These are phyloP conservation scores for Daphne laureola DNA, from an alignment of 441 rosid species.

Conservation along the genomic window DNA sequence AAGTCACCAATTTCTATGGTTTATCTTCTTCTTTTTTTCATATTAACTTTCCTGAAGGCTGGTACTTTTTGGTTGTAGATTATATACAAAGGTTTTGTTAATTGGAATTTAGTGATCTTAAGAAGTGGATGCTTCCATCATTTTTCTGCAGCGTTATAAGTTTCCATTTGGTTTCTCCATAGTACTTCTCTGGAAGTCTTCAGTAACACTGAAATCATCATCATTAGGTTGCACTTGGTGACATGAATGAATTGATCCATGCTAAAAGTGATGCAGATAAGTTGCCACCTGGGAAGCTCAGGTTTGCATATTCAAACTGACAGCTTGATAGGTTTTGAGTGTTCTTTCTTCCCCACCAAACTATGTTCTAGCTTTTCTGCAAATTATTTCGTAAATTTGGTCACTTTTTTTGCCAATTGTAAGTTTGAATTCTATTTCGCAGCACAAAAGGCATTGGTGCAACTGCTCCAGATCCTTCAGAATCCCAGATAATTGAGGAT, in stretches of 20 bases:
- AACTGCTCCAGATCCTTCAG: conserved; percentile 61
- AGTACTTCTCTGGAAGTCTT: too few species aligned
- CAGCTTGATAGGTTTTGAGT: background rate
- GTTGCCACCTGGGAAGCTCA: conserved; percentile 68
- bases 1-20: too few species aligned
- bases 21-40: too few species aligned
- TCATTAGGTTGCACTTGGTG: conserved; percentile 81
- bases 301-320: conserved; percentile 29
- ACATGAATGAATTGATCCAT: conserved; percentile 62
- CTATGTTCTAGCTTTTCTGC: background rate
- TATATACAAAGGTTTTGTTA: too few species aligned
- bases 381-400: background rate
- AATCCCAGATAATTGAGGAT: conserved; percentile 50
- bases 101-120: too few species aligned
- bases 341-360: background rate
- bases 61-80: too few species aligned
- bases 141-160: too few species aligned
- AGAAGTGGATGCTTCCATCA: too few species aligned
- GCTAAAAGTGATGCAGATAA: conserved; percentile 66
- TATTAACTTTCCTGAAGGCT: too few species aligned
- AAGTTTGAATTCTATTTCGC: conserved; percentile 20
- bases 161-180: too few species aligned
- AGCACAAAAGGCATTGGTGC: conserved; percentile 84
- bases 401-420: conserved; percentile 6
- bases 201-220: background rate